phyloP scores from a whole-genome alignment of 805 yeast genomes.

The Novakomyces olei region DNA sequence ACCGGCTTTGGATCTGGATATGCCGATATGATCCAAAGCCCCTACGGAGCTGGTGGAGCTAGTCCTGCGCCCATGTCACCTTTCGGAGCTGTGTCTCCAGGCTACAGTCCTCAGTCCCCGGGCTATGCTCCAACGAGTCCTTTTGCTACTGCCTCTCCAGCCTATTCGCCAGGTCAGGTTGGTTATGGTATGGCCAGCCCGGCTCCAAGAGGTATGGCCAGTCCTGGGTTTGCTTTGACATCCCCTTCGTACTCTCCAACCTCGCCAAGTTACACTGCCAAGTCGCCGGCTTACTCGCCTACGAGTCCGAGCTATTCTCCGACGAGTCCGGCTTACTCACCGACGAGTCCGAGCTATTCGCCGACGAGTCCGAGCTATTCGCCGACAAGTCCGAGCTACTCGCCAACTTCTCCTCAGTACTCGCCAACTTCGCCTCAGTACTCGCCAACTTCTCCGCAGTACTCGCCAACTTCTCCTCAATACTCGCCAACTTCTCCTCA shows the following conservation, averaged over 20 bases:
- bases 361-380: constrained; percentile 64
- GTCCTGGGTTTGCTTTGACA: constrained; percentile 44
- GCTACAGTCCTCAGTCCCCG: constrained; percentile 54
- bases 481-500: constrained; percentile 67
- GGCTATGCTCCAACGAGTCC: constrained; percentile 51
- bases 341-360: constrained; percentile 60
- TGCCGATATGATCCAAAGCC: constrained; percentile 46
- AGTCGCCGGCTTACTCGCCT: constrained; percentile 38
- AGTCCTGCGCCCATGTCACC: constrained; percentile 59
- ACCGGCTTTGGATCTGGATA: constrained; percentile 76
- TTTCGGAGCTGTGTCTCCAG: constrained; percentile 37
- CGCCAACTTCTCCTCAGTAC: constrained; percentile 43
- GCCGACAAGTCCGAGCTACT: constrained; percentile 51
- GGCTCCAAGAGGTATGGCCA: constrained; percentile 42
- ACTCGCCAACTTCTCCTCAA: constrained; percentile 58
- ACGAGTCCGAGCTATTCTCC: constrained; percentile 44
- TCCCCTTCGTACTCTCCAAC: constrained; percentile 53
- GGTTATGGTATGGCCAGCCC: constrained; percentile 62
- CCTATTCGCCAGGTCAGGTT: constrained; percentile 67
- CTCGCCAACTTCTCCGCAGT: constrained; percentile 57
- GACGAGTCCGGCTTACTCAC: constrained; percentile 47
- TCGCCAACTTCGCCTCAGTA: constrained; percentile 54
- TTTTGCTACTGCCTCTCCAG: constrained; percentile 49
- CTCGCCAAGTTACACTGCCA: constrained; percentile 35
- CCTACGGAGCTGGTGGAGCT: constrained; percentile 29